Evolutionary conservation across 768 basidiomycete genomes (phyloP), one percentile per base, ranked within the genome.

Genomic region (Leccinellum rugosiceps): DNA sequence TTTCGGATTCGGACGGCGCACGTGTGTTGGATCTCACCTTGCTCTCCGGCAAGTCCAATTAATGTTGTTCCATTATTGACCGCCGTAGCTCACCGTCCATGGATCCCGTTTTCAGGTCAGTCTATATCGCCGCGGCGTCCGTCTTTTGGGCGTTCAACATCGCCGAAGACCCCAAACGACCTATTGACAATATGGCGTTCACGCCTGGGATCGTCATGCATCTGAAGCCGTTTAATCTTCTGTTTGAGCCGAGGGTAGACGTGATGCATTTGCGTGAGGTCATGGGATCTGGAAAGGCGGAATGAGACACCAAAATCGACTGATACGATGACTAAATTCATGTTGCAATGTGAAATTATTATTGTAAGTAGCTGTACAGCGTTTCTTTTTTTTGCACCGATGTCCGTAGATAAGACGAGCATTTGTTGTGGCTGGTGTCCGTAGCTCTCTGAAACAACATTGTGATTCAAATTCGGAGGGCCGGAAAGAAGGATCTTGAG

Each of bases 81-180:
- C 2, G n/a, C 4, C 2, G 3, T 45, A 11, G 34, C 50, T 44
- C 23, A 46, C 13, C 13, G 8, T 30, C 15, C 6, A 10, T 17
- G 9, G 2, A 26, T 17, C 6, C 3, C 1, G 34, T 19, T 19
- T 41, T n/a, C 9, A 83, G 84, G 14, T 87, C 86, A 1, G 73
- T 88, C 4, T 86, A 83, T 63, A 74, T 88, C 54, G 86, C 84
- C 58, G 78, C 83, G 0, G 84, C 85, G 0, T 74, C 86, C 15
- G 63, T 83, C 6, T 76, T 85, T n/a, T 88, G 85, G 84, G 79
- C 85, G 0, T 88, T 88, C 72, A 75, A 60, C 0, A 72, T 89
- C 28, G 67, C 66, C 1, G 65, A 78, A 26, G 83, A 86, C 58
- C 74, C 78, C 0, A 59, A 68, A 10, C 67, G 74, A 6, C 83